phyloP scores from a whole-genome alignment of 305 asterid species.

The Fraxinus velutina region DNA sequence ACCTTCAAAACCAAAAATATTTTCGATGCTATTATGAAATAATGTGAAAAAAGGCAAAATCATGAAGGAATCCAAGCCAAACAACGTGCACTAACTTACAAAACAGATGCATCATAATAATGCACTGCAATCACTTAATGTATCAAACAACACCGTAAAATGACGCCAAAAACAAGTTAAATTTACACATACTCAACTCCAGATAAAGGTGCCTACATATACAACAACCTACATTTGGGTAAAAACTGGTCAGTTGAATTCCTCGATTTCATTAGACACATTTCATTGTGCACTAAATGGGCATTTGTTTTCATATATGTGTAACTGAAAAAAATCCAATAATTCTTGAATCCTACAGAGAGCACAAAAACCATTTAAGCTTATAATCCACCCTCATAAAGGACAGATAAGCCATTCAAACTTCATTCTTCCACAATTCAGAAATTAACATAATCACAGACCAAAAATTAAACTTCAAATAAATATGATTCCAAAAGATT shows the following conservation, averaged over 20 bases:
- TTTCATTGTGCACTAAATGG: not conserved
- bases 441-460: not conserved
- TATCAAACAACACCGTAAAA: not conserved
- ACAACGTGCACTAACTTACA: not conserved
- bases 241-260: no score
- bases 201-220: not conserved
- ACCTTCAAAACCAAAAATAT: not conserved
- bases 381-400: not conserved
- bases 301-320: not conserved
- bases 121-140: not conserved
- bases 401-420: not conserved
- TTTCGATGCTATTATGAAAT: not conserved
- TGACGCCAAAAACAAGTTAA: not conserved
- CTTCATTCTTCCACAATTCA: not conserved
- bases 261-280: not conserved
- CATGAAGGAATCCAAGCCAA: not conserved
- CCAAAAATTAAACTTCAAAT: constrained; percentile 10
- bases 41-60: not conserved
- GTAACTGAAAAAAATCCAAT: not conserved
- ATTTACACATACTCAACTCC: not conserved
- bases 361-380: no score
- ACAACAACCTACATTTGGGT: no score
- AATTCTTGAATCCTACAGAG: no score
- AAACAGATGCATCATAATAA: not conserved
- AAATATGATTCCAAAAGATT: constrained; percentile 5